Base-by-base conservation (phyloP, 2,329 filamentous ascomycete genomes). In the Calonectria fujianensis region DNA sequence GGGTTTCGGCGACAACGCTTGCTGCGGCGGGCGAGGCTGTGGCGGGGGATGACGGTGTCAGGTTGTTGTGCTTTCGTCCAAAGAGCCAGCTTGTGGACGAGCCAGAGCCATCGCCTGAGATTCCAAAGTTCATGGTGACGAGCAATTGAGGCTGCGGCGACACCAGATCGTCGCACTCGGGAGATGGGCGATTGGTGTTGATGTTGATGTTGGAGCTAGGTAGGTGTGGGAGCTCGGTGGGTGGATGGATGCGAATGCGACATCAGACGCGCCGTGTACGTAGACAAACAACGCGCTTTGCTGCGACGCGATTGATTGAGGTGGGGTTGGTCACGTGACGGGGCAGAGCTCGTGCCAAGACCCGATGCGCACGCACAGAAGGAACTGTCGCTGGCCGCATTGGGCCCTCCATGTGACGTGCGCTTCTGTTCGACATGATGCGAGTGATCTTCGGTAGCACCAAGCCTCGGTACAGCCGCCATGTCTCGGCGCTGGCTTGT, bases 101-200 rank as follows among this genome's bases (percentile, higher is more conserved):
- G 71, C 51, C 59, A 31, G 79, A 74, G 5, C 70, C 69, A 37
- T 72, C 70, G 57, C 76, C 72, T 39, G 75, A 72, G 63, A 79
- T 77, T 24, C 75, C 72, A 27, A 75, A 80, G 11, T 79, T 75
- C 79, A 80, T 80, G 39, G 32, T 51, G 67, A 68, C 39, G 9
- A 2, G 24, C 35, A 39, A 57, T 27, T 27, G 27, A 51, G n/a
- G 32, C 32, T 10, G 14, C n/a, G 37, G 29, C 41, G 61, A 41
- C 37, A 5, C 27, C 11, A 10, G 9, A 27, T 29, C 16, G 57
- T 29, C 35, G 57, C 57, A 4, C 57, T 29, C 39, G 39, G 10
- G 41, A 31, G 29, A 18, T 18, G 24, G 50, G 27, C 13, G 31
- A 32, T 18, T 54, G 51, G 51, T n/a, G 27, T 18, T 54, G 24